Percentiles rank a stretch among this genome's conserved stretches.
phyloP scores from a whole-genome alignment of 2,329 filamentous ascomycete species.

The Cordyceps sp. region DNA sequence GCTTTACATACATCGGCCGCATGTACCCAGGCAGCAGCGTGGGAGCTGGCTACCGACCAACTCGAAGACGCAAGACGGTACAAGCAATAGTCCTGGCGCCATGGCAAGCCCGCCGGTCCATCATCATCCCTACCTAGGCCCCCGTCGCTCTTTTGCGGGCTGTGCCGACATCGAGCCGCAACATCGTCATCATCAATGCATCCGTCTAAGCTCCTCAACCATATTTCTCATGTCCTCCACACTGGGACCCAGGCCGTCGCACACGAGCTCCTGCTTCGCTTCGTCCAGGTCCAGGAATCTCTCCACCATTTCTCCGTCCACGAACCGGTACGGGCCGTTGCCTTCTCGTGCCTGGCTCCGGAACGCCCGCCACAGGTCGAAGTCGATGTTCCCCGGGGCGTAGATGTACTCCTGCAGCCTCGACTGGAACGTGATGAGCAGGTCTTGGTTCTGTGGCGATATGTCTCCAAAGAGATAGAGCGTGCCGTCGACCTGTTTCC shows the following conservation, averaged over 20 bases:
- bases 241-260: conserved; percentile 38
- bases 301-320: conserved; percentile 87
- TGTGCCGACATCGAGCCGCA: no score
- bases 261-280: conserved; percentile 34
- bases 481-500: conserved; percentile 78
- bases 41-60: no score
- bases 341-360: conserved; percentile 55
- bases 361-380: conserved; percentile 69
- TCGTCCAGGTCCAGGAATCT: conserved; percentile 59
- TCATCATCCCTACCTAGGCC: no score
- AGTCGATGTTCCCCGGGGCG: conserved; percentile 57
- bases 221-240: conserved; percentile 45
- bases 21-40: no score
- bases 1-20: no score
- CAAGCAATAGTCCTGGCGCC: no score
- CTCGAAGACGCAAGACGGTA: no score
- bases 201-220: conserved; percentile 43
- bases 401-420: conserved; percentile 50
- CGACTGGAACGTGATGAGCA: conserved; percentile 68
- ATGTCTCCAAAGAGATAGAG: conserved; percentile 84
- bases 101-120: no score
- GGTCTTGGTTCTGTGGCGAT: conserved; percentile 51
- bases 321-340: conserved; percentile 67
- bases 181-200: no score
- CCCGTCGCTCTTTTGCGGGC: no score